These are phyloP conservation scores for Coemansia sp. DNA, from an alignment of 192 early-diverging fungal species.

Conservation along the genomic window DNA sequence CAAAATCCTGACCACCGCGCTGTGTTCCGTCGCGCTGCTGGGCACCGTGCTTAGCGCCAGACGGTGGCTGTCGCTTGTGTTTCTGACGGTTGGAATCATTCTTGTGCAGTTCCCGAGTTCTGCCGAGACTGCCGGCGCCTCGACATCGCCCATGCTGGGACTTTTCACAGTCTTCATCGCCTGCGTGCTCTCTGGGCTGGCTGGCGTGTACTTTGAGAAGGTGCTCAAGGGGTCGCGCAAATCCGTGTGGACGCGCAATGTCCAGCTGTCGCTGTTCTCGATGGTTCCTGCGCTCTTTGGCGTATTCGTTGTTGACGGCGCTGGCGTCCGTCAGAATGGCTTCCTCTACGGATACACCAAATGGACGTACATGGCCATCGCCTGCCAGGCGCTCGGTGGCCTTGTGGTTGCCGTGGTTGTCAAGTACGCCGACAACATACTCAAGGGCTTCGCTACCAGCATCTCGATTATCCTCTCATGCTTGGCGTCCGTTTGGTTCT, in stretches of 20 bases:
- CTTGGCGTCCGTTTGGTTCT: conserved; percentile 79
- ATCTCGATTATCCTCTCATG: conserved; percentile 93
- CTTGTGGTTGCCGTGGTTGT: conserved; percentile 95
- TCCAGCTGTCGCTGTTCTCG: conserved; percentile 89
- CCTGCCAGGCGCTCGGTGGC: conserved; percentile 88
- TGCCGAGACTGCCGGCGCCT: neutral
- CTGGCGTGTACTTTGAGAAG: conserved; percentile 99
- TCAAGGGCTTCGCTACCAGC: conserved; percentile 99
- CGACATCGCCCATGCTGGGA: conserved; percentile 61
- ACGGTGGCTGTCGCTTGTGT: conserved; percentile 83
- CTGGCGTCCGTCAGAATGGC: conserved; percentile 66
- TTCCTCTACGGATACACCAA: conserved; percentile 91
- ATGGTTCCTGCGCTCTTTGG: conserved; percentile 77
- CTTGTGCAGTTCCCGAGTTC: conserved; percentile 73
- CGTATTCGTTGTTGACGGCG: conserved; percentile 76
- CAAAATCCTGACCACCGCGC: conserved; percentile 94
- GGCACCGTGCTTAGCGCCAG: conserved; percentile 62
- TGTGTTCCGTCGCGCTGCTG: conserved; percentile 88
- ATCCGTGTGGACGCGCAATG: conserved; percentile 89
- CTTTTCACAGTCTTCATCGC: conserved; percentile 79
- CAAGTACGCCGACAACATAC: conserved; percentile 97
- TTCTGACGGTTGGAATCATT: conserved; percentile 86
- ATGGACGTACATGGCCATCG: conserved; percentile 82
- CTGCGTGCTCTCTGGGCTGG: conserved; percentile 89
- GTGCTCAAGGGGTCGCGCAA: conserved; percentile 86